Percentiles rank a stretch among this genome's conserved stretches.
These are phyloP conservation scores for Sporobolomyces roseus DNA, from an alignment of 768 basidiomycete genomes.

Conservation along the genomic window DNA sequence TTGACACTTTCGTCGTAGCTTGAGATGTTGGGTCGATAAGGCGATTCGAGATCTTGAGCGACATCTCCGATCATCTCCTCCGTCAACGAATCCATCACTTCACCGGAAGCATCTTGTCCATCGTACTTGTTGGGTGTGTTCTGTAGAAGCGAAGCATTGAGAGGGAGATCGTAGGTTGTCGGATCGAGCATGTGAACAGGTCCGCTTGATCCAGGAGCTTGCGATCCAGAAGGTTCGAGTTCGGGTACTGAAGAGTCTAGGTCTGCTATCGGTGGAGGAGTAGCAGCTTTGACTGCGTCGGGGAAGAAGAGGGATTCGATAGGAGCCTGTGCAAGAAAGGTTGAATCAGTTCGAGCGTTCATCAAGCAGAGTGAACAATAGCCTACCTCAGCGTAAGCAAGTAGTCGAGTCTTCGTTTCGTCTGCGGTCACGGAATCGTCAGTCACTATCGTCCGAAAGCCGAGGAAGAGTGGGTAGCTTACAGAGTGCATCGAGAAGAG, in stretches of 20 bases:
- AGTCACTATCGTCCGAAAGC: conserved; percentile 42
- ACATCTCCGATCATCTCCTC: conserved; percentile 58
- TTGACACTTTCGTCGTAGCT: conserved; percentile 53
- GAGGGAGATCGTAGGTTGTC: conserved; percentile 16
- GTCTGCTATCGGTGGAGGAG: background rate
- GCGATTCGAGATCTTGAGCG: conserved; percentile 51
- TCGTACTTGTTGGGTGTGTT: conserved; percentile 41
- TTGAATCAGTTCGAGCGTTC: background rate
- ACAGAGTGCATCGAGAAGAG: conserved; percentile 61
- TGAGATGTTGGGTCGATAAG: conserved; percentile 59
- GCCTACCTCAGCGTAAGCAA: conserved; percentile 51
- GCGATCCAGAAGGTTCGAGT: conserved; percentile 38
- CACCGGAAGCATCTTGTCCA: conserved; percentile 41
- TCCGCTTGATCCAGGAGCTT: conserved; percentile 19
- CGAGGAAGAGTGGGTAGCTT: conserved; percentile 45
- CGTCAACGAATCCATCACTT: conserved; percentile 44
- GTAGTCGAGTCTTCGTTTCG: conserved; percentile 41
- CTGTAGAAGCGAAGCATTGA: conserved; percentile 4
- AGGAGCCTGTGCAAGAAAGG: conserved; percentile 22
- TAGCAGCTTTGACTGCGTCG: conserved; percentile 49
- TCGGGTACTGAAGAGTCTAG: background rate
- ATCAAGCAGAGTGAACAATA: conserved; percentile 9
- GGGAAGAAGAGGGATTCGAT: conserved; percentile 59
- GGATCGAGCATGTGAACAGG: conserved; percentile 30
- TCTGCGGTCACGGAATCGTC: background rate